Conservation (phyloP, 495 filamentous ascomycete genomes). For the Aspergillus funiculosus region DNA sequence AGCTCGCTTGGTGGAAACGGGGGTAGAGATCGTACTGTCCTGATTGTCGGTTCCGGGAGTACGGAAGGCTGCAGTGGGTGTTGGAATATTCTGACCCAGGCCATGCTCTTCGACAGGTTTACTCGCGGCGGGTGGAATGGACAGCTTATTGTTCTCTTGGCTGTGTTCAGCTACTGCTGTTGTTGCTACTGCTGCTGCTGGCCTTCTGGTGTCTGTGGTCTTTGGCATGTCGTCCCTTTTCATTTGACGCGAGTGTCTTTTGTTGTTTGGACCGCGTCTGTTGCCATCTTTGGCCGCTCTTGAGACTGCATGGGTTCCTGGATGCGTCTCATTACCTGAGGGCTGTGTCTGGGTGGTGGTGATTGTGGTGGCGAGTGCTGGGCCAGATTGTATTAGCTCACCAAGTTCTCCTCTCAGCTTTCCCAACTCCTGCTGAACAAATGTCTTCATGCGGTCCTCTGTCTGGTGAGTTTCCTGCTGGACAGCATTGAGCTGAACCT, state of each 20-base stretch:
- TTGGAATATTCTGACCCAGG: constrained; percentile 3
- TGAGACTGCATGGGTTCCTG: background rate
- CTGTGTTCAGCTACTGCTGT: too few relatives aligned
- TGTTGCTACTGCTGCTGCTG: background rate
- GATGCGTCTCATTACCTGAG: background rate
- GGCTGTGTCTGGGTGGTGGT: background rate
- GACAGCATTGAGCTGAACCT: constrained; percentile 6
- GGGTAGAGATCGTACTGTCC: background rate
- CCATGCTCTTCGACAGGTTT: background rate
- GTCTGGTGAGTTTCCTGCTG: constrained; percentile 9
- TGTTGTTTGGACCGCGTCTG: constrained; percentile 2
- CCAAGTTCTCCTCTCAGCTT: constrained; percentile 14
- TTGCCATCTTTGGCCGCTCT: background rate
- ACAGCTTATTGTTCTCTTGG: background rate
- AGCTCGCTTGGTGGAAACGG: background rate
- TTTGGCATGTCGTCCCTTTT: background rate
- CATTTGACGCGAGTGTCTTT: constrained; percentile 2
- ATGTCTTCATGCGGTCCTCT: constrained; percentile 10
- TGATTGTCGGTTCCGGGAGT: background rate
- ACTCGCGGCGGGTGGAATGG: background rate
- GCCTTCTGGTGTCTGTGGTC: constrained; percentile 1
- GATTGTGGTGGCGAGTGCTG: background rate
- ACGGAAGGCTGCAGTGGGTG: constrained; percentile 11
- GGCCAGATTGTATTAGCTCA: background rate
- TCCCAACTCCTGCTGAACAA: constrained; percentile 14